Conservation (phyloP, 768 basidiomycete species). For the Tubosaeta brunneosetosa region DNA sequence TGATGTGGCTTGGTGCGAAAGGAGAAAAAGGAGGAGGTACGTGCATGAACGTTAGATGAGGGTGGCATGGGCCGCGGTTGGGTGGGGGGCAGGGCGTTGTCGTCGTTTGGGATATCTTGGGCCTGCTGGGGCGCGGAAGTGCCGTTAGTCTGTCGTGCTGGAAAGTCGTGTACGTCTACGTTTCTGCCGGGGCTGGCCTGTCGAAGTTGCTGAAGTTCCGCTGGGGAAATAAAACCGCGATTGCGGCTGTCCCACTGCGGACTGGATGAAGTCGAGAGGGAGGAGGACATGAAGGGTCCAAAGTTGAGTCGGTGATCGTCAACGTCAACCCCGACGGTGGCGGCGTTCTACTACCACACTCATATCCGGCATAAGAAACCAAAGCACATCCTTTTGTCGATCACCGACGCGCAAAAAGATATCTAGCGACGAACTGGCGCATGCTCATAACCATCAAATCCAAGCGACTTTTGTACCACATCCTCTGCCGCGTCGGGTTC, state of each 20-base stretch:
- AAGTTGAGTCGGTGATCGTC: conserved; percentile 4
- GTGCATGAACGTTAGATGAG: conserved; percentile 37
- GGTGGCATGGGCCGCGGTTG: conserved; percentile 28
- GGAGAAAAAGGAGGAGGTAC: conserved; percentile 64
- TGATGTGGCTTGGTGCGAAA: conserved; percentile 42
- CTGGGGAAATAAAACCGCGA: conserved; percentile 33
- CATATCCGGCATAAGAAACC: not conserved
- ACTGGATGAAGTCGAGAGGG: conserved; percentile 24
- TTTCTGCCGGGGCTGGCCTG: conserved; percentile 29
- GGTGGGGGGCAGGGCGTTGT: conserved; percentile 12
- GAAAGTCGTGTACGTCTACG: conserved; percentile 31
- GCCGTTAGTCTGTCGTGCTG: conserved; percentile 25
- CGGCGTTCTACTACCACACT: conserved; percentile 3
- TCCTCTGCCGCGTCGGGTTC: conserved; percentile 88
- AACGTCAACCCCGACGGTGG: not conserved
- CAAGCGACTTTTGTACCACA: conserved; percentile 73
- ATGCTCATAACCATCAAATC: conserved; percentile 62
- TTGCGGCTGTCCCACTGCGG: conserved; percentile 35
- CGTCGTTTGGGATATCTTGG: conserved; percentile 18
- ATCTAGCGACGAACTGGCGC: conserved; percentile 21
- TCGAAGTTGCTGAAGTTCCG: conserved; percentile 31
- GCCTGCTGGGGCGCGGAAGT: conserved; percentile 4
- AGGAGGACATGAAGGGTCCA: conserved; percentile 12
- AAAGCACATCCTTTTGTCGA: not conserved
- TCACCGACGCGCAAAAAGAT: not conserved